Conservation (phyloP, 768 basidiomycete genomes). For the Polyporus arcularius region DNA sequence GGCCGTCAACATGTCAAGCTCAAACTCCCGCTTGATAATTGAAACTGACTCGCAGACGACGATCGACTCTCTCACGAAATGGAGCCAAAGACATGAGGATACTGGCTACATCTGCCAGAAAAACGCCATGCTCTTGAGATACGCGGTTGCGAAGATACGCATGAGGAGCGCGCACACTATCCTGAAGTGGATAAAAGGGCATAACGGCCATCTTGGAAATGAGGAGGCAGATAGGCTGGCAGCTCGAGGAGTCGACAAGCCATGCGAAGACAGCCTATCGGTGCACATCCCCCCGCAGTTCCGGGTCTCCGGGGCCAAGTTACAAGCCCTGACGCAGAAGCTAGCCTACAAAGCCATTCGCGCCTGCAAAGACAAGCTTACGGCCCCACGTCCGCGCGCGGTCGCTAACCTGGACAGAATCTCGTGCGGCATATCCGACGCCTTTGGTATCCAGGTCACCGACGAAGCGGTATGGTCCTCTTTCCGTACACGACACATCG, state of each 20-base stretch:
- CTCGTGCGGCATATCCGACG: no score
- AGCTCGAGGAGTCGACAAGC: neutral
- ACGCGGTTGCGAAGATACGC: neutral
- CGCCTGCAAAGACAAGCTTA: neutral
- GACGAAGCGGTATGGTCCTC: no score
- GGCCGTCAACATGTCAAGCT: neutral
- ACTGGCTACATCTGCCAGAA: conserved; percentile 23
- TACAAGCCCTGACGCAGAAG: neutral
- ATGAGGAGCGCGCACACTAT: neutral
- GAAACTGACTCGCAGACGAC: conserved; percentile 26
- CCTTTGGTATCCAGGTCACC: no score
- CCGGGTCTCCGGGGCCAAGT: neutral
- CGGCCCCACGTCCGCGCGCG: neutral
- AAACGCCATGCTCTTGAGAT: conserved; percentile 15
- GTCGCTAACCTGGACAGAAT: neutral
- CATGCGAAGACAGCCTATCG: neutral
- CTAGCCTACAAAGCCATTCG: neutral
- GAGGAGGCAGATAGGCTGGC: neutral
- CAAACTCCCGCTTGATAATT: neutral
- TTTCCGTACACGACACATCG: no score
- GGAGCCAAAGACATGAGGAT: conserved; percentile 27
- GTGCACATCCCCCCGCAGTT: neutral
- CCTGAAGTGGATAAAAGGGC: conserved; percentile 7
- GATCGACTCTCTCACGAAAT: conserved; percentile 13
- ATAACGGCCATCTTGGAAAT: neutral